Evolutionary conservation across 768 basidiomycete species (phyloP).

Genomic region (Mycena latifolia): DNA sequence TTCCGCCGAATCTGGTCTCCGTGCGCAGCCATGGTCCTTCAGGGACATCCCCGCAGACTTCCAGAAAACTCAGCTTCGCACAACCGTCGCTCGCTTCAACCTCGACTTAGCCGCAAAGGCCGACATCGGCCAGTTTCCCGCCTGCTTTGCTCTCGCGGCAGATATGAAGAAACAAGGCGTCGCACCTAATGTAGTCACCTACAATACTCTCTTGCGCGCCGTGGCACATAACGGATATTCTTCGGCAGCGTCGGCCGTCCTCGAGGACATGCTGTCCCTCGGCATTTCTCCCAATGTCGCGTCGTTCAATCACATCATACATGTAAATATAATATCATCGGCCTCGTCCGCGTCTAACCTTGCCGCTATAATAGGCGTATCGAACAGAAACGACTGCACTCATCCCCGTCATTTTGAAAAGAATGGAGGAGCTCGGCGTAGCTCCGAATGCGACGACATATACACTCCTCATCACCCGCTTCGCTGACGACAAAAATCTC

Average conservation of each 20-base stretch:
- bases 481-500: slow-evolving; percentile 60
- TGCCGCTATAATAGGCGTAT: slow-evolving; percentile 58
- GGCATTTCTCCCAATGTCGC: slow-evolving; percentile 62
- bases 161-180: slow-evolving; percentile 71
- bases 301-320: slow-evolving; percentile 71
- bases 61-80: slow-evolving; percentile 39
- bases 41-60: slow-evolving; percentile 37
- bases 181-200: slow-evolving; percentile 66
- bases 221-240: slow-evolving; percentile 56
- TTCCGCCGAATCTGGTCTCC: slow-evolving; percentile 16
- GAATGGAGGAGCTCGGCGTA: slow-evolving; percentile 65
- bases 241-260: slow-evolving; percentile 71
- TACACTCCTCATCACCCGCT: slow-evolving; percentile 63
- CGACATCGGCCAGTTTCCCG: slow-evolving; percentile 48
- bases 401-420: slow-evolving; percentile 63
- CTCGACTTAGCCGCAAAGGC: slow-evolving; percentile 43
- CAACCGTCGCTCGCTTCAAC: slow-evolving; percentile 45
- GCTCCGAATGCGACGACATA: slow-evolving; percentile 67
- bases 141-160: slow-evolving; percentile 58
- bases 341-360: slow-evolving; percentile 25
- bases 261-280: slow-evolving; percentile 74
- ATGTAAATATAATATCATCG: slow-evolving; percentile 38
- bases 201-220: slow-evolving; percentile 67
- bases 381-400: slow-evolving; percentile 52
- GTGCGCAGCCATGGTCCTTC: slow-evolving; percentile 45